phyloP scores from a whole-genome alignment of 2,329 filamentous ascomycete genomes.

The Ascochyta rabiei region DNA sequence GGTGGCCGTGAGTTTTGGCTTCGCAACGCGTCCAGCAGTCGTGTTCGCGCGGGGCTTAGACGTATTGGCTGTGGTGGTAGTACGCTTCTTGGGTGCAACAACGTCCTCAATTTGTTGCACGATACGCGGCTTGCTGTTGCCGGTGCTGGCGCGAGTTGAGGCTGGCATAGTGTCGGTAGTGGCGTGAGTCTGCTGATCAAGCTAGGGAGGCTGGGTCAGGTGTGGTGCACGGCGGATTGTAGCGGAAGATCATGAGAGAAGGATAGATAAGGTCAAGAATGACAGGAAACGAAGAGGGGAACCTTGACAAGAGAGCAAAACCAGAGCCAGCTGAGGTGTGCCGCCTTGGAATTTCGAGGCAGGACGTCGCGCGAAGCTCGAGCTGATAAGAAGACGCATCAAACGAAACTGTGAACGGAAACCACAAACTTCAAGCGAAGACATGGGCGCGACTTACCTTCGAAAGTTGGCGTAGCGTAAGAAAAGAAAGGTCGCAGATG shows the following conservation, averaged over 20 bases:
- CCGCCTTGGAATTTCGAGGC: background rate
- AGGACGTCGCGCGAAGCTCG: background rate
- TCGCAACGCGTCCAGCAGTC: conserved; percentile 35
- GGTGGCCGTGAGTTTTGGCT: conserved; percentile 26
- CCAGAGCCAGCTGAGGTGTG: background rate
- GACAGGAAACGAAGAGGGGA: background rate
- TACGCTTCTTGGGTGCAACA: conserved; percentile 41
- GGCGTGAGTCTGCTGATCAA: background rate
- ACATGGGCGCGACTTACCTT: conserved; percentile 4
- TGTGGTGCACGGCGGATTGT: background rate
- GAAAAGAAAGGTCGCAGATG: background rate
- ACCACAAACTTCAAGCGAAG: background rate
- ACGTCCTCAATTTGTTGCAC: conserved; percentile 57
- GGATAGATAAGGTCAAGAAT: background rate
- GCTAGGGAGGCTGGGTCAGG: conserved; percentile 1
- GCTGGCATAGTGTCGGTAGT: conserved; percentile 5
- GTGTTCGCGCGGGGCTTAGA: conserved; percentile 46
- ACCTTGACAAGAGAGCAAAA: background rate
- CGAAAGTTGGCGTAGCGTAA: background rate
- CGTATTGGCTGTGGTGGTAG: conserved; percentile 49
- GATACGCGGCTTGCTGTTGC: conserved; percentile 58
- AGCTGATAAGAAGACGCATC: background rate
- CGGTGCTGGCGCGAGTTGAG: conserved; percentile 17
- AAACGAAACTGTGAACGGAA: background rate
- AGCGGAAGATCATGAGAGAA: background rate